phyloP scores from a whole-genome alignment of 805 yeast genomes.

The Ogataea neopini region DNA sequence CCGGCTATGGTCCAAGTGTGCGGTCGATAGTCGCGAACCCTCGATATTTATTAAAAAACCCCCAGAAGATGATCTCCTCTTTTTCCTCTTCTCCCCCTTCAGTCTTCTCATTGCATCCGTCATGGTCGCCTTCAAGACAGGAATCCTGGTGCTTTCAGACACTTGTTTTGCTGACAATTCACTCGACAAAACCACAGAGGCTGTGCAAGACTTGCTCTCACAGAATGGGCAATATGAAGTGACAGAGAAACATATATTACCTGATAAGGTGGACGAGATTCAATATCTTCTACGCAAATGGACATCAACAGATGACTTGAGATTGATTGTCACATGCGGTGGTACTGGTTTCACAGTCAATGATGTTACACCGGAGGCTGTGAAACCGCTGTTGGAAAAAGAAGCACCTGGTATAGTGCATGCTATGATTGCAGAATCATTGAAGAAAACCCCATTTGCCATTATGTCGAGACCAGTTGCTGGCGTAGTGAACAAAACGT shows the following conservation, averaged over 20 bases:
- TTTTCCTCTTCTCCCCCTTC: not conserved
- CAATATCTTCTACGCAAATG: slow-evolving; percentile 31
- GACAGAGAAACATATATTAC: slow-evolving; percentile 28
- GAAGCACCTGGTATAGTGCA: slow-evolving; percentile 53
- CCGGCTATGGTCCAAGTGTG: no score
- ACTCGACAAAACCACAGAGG: slow-evolving; percentile 37
- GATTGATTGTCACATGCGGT: slow-evolving; percentile 48
- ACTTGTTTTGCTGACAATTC: slow-evolving; percentile 37
- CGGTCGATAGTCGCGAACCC: not conserved
- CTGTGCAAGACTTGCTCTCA: slow-evolving; percentile 23
- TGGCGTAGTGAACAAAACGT: slow-evolving; percentile 40
- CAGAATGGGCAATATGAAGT: slow-evolving; percentile 13
- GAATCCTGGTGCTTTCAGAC: slow-evolving; percentile 43
- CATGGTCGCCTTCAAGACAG: slow-evolving; percentile 15
- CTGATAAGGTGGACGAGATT: slow-evolving; percentile 39
- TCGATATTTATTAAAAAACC: no score
- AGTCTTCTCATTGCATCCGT: not conserved
- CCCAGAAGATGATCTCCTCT: no score
- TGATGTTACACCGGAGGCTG: slow-evolving; percentile 55
- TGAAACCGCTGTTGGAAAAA: slow-evolving; percentile 41
- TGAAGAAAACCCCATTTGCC: slow-evolving; percentile 48
- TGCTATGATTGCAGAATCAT: slow-evolving; percentile 45
- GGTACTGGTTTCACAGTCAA: slow-evolving; percentile 52
- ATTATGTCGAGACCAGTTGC: slow-evolving; percentile 53
- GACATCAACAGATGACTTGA: slow-evolving; percentile 24